These are phyloP conservation scores for Thecaphora thlaspeos DNA, from an alignment of 1,284 basidiomycete species.

Conservation along the genomic window DNA sequence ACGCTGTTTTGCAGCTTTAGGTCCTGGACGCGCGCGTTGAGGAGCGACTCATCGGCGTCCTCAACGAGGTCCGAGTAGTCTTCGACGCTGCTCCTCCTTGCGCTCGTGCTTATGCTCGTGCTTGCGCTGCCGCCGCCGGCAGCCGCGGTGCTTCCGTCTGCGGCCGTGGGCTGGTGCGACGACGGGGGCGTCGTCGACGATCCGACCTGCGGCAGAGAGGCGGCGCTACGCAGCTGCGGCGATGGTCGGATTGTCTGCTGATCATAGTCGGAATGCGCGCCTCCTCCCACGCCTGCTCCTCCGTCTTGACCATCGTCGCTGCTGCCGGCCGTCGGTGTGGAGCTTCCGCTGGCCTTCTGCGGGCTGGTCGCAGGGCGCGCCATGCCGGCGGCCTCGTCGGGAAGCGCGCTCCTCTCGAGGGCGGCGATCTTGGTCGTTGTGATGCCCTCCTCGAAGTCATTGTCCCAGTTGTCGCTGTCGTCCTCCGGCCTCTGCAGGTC, in stretches of 20 bases:
- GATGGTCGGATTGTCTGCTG: conserved; percentile 60
- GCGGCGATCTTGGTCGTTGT: conserved; percentile 80
- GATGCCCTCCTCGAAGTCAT: conserved; percentile 92
- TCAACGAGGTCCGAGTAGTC: conserved; percentile 60
- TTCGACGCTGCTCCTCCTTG: conserved; percentile 5
- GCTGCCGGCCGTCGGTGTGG: too few species aligned
- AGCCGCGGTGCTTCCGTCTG: too few species aligned
- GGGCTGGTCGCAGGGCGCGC: too few species aligned
- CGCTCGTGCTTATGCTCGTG: too few species aligned
- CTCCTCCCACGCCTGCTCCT: too few species aligned
- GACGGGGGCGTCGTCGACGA: conserved; percentile 1
- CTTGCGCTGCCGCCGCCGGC: too few species aligned
- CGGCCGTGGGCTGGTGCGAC: neutral
- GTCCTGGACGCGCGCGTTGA: conserved; percentile 37
- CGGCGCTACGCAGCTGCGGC: conserved; percentile 17
- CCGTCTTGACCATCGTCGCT: too few species aligned
- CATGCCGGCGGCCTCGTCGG: neutral
- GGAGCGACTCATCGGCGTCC: conserved; percentile 35
- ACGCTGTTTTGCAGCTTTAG: conserved; percentile 37
- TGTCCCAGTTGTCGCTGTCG: conserved; percentile 93
- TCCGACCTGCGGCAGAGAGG: conserved; percentile 22
- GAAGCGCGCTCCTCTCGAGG: conserved; percentile 42
- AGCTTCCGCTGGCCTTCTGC: neutral
- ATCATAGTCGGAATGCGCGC: conserved; percentile 25
- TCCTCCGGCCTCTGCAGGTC: conserved; percentile 62